Evolutionary conservation across 371 early-diverging fungal species (phyloP).

Genomic region (Apophysomyces elegans): DNA sequence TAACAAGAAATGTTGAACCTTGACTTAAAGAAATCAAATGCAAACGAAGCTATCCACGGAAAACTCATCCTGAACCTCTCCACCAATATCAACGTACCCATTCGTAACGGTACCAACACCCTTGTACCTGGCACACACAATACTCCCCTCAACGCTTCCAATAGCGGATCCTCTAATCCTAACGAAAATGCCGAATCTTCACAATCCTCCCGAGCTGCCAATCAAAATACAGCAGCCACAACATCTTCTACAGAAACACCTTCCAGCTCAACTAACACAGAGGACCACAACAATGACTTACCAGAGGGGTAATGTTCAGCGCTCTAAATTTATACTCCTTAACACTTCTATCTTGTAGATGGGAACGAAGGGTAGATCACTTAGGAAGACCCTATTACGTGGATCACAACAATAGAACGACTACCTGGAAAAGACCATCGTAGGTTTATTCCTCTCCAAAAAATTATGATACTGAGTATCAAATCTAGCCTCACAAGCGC

Average conservation of each 20-base stretch:
- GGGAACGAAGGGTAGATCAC: slow-evolving; percentile 75
- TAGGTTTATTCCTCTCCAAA: slow-evolving; percentile 19
- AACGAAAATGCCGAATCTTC: slow-evolving; percentile 22
- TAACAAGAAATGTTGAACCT: slow-evolving; percentile 81
- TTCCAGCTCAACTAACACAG: slow-evolving; percentile 16
- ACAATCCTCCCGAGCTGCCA: slow-evolving; percentile 11
- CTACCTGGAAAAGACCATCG: slow-evolving; percentile 76
- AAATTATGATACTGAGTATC: slow-evolving; percentile 11
- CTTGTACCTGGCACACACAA: slow-evolving; percentile 40
- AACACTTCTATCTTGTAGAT: slow-evolving; percentile 39
- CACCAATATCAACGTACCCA: slow-evolving; percentile 58
- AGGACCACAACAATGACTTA: slow-evolving; percentile 56
- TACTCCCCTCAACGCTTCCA: slow-evolving; percentile 29
- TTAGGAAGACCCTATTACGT: slow-evolving; percentile 73
- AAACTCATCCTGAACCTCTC: slow-evolving; percentile 77
- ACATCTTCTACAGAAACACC: slow-evolving; percentile 11
- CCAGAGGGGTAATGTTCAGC: slow-evolving; percentile 63
- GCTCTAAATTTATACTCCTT: slow-evolving; percentile 6
- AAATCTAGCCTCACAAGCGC: slow-evolving; percentile 43
- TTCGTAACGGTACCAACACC: slow-evolving; percentile 47
- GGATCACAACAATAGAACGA: slow-evolving; percentile 72
- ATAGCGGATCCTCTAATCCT: slow-evolving; percentile 22
- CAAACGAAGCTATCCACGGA: slow-evolving; percentile 84
- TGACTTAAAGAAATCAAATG: slow-evolving; percentile 84
- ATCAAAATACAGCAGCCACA: slow-evolving; percentile 20